These are phyloP conservation scores for Aeschynomene evenia DNA, from an alignment of 306 rosid species.

Conservation along the genomic window DNA sequence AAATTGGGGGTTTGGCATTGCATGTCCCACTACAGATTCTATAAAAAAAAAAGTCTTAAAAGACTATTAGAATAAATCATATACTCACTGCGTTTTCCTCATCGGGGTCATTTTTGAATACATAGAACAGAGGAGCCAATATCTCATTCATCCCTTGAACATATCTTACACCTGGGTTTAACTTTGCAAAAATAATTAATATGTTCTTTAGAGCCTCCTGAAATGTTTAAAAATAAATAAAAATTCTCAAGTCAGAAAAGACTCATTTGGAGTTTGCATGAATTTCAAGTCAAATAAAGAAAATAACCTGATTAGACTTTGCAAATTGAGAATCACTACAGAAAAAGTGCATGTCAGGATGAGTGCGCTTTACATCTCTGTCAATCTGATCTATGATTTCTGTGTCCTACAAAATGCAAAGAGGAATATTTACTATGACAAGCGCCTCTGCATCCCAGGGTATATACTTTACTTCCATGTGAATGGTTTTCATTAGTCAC, in stretches of 20 bases:
- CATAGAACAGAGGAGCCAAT: constrained; percentile 90
- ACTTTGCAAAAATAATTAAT: constrained; percentile 83
- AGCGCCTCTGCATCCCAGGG: constrained; percentile 15
- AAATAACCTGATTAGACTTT: constrained; percentile 79
- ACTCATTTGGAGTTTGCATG: neutral
- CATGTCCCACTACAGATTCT: neutral
- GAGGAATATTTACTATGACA: constrained; percentile 23
- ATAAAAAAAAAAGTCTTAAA: neutral
- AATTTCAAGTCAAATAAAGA: constrained; percentile 24
- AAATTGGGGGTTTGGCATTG: constrained; percentile 4
- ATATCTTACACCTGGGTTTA: constrained; percentile 97
- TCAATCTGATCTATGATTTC: constrained; percentile 98
- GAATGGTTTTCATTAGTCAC: constrained; percentile 6
- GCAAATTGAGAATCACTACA: constrained; percentile 86
- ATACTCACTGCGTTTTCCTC: constrained; percentile 82
- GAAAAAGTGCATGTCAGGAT: constrained; percentile 96
- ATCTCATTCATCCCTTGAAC: constrained; percentile 99
- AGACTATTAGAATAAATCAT: neutral
- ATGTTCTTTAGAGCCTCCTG: constrained; percentile 90
- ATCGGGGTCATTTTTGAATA: constrained; percentile 85
- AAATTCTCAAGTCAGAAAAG: constrained; percentile 1
- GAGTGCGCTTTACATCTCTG: constrained; percentile 97
- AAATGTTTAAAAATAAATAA: constrained; percentile 26
- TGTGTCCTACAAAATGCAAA: constrained; percentile 66
- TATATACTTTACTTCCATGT: neutral